Conservation (phyloP, 2,329 filamentous ascomycete species). For the Colletotrichum godetiae region DNA sequence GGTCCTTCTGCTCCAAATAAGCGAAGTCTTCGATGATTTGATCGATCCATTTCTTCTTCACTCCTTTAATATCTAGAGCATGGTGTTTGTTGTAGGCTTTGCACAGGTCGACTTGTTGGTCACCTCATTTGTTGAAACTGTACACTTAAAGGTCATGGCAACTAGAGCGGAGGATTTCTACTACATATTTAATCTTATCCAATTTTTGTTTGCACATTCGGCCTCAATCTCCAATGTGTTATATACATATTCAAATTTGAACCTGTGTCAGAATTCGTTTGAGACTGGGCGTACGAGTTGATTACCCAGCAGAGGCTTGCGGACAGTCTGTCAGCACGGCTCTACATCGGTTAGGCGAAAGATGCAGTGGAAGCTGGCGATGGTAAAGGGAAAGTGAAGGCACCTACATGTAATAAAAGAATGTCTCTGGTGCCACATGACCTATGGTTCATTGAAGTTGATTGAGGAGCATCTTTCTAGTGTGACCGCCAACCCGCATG, state of each 20-base stretch:
- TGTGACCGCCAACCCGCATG: not conserved
- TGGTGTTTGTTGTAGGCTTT: not conserved
- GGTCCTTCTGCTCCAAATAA: slow-evolving; percentile 28
- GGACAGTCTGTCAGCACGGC: not conserved
- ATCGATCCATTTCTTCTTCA: not conserved
- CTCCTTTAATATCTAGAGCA: not conserved
- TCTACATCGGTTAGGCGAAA: not conserved
- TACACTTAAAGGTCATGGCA: not conserved
- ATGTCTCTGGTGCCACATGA: not conserved
- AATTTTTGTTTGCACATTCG: not conserved
- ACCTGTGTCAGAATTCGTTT: too few relatives aligned
- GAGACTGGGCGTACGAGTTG: too few relatives aligned
- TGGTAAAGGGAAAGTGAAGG: not conserved
- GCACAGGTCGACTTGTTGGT: not conserved
- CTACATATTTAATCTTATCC: not conserved
- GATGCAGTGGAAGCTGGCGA: not conserved
- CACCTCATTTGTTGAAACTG: not conserved
- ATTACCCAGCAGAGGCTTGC: too few relatives aligned
- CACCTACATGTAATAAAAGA: not conserved
- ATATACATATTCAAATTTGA: too few relatives aligned
- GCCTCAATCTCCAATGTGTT: not conserved
- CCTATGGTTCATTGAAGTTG: not conserved
- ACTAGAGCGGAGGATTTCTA: not conserved
- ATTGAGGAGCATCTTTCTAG: not conserved
- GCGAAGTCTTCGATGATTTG: not conserved